Conservation (phyloP, 164 flowering plant genomes). For the Chimonanthus salicifolius region DNA sequence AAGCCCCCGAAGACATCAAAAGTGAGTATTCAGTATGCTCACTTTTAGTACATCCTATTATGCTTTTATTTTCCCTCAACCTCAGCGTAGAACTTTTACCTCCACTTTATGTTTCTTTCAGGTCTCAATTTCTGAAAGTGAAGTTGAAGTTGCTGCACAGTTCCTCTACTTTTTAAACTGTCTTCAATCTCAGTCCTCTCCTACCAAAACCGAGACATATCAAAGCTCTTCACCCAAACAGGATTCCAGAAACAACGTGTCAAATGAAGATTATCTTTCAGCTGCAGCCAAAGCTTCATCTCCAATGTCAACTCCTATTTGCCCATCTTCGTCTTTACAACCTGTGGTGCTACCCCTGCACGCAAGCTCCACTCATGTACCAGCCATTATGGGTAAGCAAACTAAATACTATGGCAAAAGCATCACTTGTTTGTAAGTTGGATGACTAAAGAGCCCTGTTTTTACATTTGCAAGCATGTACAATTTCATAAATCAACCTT, state of each 20-base stretch:
- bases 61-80: neutral
- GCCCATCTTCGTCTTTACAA: conserved; percentile 6
- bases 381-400: conserved; percentile 9
- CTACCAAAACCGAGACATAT: conserved; percentile 8
- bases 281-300: conserved; percentile 10
- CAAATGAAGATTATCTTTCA: conserved; percentile 10
- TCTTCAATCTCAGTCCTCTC: conserved; percentile 14
- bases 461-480: no score
- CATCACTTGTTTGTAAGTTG: neutral
- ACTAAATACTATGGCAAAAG: neutral
- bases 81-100: neutral
- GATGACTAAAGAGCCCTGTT: neutral
- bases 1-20: conserved; percentile 11
- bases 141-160: conserved; percentile 18
- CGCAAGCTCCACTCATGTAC: neutral
- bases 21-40: conserved; percentile 1
- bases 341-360: conserved; percentile 3
- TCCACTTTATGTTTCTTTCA: neutral
- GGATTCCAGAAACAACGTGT: conserved; percentile 3
- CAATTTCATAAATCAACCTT: no score
- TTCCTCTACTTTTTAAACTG: conserved; percentile 9
- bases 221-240: conserved; percentile 4
- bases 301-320: conserved; percentile 8
- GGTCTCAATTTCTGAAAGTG: conserved; percentile 17
- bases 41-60: neutral